Conservation (phyloP, 2,329 filamentous ascomycete species). For the Acephala macrosclerotiorum region DNA sequence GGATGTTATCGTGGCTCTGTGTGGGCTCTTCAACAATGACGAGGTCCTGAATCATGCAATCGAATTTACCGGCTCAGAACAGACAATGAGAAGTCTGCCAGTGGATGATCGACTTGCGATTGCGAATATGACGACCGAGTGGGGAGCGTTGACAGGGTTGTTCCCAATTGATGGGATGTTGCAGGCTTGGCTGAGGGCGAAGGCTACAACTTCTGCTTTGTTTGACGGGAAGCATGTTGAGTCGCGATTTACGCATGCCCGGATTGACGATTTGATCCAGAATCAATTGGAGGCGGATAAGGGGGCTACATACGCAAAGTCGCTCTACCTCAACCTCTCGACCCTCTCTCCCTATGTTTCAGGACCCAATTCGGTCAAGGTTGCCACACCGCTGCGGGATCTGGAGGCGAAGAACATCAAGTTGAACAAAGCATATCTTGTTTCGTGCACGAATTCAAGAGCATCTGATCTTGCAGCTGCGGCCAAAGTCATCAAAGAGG, state of each 20-base stretch:
- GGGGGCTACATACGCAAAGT: constrained; percentile 83
- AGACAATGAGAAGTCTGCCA: constrained; percentile 76
- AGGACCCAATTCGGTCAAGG: constrained; percentile 90
- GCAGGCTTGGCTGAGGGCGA: constrained; percentile 75
- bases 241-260: constrained; percentile 73
- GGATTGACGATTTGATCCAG: constrained; percentile 74
- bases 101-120: constrained; percentile 79
- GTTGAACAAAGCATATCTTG: constrained; percentile 84
- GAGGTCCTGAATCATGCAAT: constrained; percentile 92
- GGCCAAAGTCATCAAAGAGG: constrained; percentile 84
- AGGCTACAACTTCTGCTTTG: constrained; percentile 76
- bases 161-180: constrained; percentile 84
- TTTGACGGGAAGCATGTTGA: constrained; percentile 54
- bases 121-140: constrained; percentile 83
- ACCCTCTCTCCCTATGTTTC: constrained; percentile 85
- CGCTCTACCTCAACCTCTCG: constrained; percentile 81
- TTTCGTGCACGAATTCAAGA: constrained; percentile 89
- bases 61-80: constrained; percentile 83
- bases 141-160: constrained; percentile 74
- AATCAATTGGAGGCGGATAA: constrained; percentile 75
- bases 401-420: constrained; percentile 78
- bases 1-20: constrained; percentile 91
- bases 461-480: constrained; percentile 83
- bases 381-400: constrained; percentile 78
- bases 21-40: constrained; percentile 83